A percentile compares a stretch with the other conserved stretches of the same genome.
These are phyloP conservation scores for Pseudogymnoascus sp. DNA, from an alignment of 2,329 filamentous ascomycete species.

Conservation along the genomic window DNA sequence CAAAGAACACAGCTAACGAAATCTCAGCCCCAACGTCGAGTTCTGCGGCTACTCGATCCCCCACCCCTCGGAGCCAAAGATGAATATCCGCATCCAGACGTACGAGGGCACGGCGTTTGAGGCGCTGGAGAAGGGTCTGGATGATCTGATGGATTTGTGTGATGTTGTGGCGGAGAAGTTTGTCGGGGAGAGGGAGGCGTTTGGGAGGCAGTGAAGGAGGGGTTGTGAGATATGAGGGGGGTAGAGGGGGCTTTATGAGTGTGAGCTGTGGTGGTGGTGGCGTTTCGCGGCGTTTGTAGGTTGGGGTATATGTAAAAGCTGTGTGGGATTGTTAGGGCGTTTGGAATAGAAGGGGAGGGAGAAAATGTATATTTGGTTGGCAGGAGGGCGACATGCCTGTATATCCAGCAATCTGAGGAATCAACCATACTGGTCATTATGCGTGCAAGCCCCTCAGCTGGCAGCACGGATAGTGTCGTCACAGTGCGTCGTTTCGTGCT, in stretches of 20 bases:
- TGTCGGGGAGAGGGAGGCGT: conserved; percentile 55
- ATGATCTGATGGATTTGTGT: conserved; percentile 82
- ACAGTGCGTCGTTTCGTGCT: background rate
- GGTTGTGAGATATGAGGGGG: background rate
- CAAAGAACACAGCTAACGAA: background rate
- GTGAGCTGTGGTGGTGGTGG: too few relatives aligned
- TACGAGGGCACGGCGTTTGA: conserved; percentile 78
- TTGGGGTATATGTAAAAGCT: conserved; percentile 14
- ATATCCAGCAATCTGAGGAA: background rate
- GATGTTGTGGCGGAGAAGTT: conserved; percentile 93
- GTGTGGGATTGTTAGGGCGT: conserved; percentile 16
- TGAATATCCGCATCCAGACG: conserved; percentile 96
- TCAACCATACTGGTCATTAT: background rate
- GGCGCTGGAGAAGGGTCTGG: conserved; percentile 81
- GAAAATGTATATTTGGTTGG: conserved; percentile 25
- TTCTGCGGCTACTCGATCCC: conserved; percentile 98
- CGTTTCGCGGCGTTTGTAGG: conserved; percentile 25
- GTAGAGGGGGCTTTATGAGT: too few relatives aligned
- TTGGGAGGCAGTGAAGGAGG: conserved; percentile 31
- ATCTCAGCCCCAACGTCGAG: conserved; percentile 76
- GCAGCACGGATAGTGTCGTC: background rate
- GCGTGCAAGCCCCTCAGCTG: background rate
- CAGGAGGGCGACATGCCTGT: background rate
- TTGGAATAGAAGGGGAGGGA: conserved; percentile 18
- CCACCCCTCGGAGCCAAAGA: conserved; percentile 89